Base-by-base conservation (phyloP, 495 filamentous ascomycete species). In the Aspergillus kassunensis region DNA sequence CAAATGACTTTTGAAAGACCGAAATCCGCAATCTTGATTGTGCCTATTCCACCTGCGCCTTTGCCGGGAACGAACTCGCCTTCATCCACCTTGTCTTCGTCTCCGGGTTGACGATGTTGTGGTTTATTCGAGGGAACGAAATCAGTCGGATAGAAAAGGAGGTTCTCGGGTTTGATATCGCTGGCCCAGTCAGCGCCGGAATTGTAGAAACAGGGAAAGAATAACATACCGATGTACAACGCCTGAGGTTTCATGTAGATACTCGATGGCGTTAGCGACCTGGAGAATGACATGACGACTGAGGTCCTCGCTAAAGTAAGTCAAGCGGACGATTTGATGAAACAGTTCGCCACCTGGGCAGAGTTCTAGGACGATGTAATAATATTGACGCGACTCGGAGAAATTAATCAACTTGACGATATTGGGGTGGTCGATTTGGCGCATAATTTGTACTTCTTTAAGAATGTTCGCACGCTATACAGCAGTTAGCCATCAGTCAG, bases 371-470 rank as follows among this genome's bases (percentile, higher is more conserved):
- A 98, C 81, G 57, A 98, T 96, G 71, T 92, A 98, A 64, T 98
- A 98, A 61, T 96, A 96, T 70, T 97, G 90, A 31, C 77, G 80
- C 7, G 91, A 95, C 70, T 98, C 93, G 48, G 87, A 87, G 62
- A 98, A 98, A 59, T 95, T 88, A 57, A 97, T 79, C 18, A 98
- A 80, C 60, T 89, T 90, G 71, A 95, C 82, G 59, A 98, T 90
- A 61, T 97, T 97, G 18, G 91, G 91, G 58, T 98, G 95, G 56
- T 97, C 90, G 42, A 97, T 76, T 61, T 91, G 86, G 36, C 90
- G 89, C 93, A 98, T 98, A 65, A 98, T 97, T 66, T 96, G 91
- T 11, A 98, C 95, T 66, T 98, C 93, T 68, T 98, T 98, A 41
- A 97, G 75, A 51, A 98, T 97, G 58, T 97, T 98, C 50, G 91